Conservation (phyloP, 148 eudicot species). For the Euryodendron excelsum region DNA sequence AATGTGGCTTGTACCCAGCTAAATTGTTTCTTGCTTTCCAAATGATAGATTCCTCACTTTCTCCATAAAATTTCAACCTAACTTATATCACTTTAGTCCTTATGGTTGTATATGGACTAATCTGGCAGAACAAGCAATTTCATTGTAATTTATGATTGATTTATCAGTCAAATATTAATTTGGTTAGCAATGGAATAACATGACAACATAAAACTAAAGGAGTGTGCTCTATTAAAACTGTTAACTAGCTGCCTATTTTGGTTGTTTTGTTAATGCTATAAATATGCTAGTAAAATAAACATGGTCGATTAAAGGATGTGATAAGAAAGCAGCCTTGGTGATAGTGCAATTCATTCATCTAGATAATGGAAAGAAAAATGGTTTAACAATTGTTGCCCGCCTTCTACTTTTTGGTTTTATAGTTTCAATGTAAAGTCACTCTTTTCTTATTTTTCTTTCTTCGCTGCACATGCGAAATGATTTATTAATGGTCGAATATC, state of each 20-base stretch:
- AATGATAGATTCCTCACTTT: too few relatives aligned
- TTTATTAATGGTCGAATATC: not conserved
- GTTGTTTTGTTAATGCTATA: not conserved
- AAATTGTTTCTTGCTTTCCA: not conserved
- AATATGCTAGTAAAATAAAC: not conserved
- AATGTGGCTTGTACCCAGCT: not conserved
- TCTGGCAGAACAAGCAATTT: not conserved
- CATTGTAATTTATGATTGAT: not conserved
- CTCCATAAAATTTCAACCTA: too few relatives aligned
- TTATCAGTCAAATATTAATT: not conserved
- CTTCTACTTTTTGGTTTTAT: conserved; percentile 1
- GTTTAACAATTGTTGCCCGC: not conserved
- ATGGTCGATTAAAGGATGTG: not conserved
- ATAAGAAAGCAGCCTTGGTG: not conserved
- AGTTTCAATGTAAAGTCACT: not conserved
- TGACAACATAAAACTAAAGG: not conserved
- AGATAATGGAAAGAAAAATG: not conserved
- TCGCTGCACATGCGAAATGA: not conserved
- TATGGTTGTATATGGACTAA: not conserved
- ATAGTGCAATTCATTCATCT: not conserved
- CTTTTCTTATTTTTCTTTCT: not conserved
- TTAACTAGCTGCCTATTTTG: not conserved
- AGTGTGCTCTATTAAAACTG: not conserved
- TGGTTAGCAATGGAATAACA: not conserved
- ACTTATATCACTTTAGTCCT: not conserved